Evolutionary conservation across 257 asterid species (phyloP).

Genomic region (Rehmannia glutinosa): DNA sequence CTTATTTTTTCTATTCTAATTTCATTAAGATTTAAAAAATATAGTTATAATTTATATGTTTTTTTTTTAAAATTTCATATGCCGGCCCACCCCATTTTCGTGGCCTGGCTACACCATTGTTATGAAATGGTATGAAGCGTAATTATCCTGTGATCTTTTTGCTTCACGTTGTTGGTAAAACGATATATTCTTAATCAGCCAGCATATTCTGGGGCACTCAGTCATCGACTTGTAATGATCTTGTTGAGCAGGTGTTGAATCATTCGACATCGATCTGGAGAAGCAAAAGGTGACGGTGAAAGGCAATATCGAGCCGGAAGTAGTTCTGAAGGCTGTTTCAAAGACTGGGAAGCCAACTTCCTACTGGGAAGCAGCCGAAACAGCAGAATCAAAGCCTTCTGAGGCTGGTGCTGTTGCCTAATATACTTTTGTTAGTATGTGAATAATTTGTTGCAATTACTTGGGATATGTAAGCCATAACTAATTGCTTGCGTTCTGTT

Average conservation of each 20-base stretch:
- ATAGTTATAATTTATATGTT: no score
- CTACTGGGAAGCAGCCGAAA: constrained; percentile 62
- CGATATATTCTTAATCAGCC: no score
- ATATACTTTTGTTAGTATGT: not conserved
- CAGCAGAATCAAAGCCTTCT: constrained; percentile 23
- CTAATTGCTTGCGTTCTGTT: constrained; percentile 11
- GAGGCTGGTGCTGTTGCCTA: constrained; percentile 29
- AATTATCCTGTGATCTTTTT: no score
- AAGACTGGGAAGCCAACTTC: constrained; percentile 82
- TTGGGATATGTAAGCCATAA: not conserved
- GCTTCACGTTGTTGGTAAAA: not conserved
- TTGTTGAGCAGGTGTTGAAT: constrained; percentile 62
- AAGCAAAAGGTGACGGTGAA: constrained; percentile 81
- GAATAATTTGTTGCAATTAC: not conserved
- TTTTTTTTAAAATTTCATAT: no score
- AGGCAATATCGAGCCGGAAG: constrained; percentile 66
- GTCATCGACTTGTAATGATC: not conserved
- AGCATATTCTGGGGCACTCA: no score
- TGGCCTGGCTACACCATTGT: no score
- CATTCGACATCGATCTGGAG: constrained; percentile 64
- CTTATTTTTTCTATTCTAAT: no score
- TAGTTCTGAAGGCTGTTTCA: constrained; percentile 70
- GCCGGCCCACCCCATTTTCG: no score
- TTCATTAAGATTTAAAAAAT: no score
- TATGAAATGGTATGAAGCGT: no score